Conservation (phyloP, 306 rosid species). For the Lagenaria siceraria region DNA sequence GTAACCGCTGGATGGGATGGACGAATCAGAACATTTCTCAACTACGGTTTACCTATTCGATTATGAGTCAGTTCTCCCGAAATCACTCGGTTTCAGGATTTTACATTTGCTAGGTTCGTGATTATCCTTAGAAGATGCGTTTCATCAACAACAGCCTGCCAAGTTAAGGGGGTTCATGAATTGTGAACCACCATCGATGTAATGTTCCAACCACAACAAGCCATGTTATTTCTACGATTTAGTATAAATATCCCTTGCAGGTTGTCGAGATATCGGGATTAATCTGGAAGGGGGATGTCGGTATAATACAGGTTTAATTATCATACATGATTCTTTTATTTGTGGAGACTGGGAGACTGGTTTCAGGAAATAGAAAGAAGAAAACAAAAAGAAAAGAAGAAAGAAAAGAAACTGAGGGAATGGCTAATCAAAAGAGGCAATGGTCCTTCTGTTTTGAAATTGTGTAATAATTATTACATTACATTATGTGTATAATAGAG, state of each 20-base stretch:
- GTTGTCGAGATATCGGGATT: constrained; percentile 7
- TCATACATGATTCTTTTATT: constrained; percentile 54
- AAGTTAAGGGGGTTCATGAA: neutral
- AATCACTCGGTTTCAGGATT: neutral
- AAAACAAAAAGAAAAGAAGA: neutral
- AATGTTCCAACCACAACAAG: too few species aligned
- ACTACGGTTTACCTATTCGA: constrained; percentile 59
- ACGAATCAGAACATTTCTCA: constrained; percentile 49
- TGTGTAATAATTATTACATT: neutral
- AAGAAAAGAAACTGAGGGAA: neutral
- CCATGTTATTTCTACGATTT: neutral
- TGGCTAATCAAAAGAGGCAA: constrained; percentile 1
- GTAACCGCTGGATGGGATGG: constrained; percentile 88
- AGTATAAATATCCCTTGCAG: constrained; percentile 1
- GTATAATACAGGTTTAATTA: constrained; percentile 29
- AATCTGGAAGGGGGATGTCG: constrained; percentile 15
- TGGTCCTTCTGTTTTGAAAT: constrained; percentile 14
- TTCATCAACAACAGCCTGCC: neutral
- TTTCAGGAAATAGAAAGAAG: constrained; percentile 11
- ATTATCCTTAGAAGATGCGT: neutral
- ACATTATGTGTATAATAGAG: constrained; percentile 12
- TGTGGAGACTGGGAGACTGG: constrained; percentile 25
- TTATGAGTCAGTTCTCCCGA: constrained; percentile 16
- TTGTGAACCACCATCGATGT: constrained; percentile 1
- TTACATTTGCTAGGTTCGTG: neutral